phyloP scores from a whole-genome alignment of 495 filamentous ascomycete species.

The Terfezia boudieri region DNA sequence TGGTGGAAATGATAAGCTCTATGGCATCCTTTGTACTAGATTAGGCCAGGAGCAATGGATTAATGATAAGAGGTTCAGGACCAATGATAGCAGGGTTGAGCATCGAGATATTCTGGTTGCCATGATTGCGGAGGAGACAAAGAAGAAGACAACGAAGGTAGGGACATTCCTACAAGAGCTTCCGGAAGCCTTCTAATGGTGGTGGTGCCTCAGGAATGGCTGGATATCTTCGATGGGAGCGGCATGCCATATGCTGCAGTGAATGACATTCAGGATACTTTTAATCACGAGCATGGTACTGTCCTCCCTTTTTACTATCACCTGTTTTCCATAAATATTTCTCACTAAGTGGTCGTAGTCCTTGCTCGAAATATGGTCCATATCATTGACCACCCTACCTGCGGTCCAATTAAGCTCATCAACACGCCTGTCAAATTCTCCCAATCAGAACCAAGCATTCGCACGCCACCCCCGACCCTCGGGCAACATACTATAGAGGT shows the following conservation, averaged over 20 bases:
- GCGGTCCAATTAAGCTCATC: conserved; percentile 69
- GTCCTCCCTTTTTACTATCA: not conserved
- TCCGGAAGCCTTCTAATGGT: not conserved
- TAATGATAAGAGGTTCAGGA: conserved; percentile 46
- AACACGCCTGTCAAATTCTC: conserved; percentile 96
- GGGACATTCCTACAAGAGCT: not conserved
- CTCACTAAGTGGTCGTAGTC: conserved; percentile 21
- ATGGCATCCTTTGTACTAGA: conserved; percentile 60
- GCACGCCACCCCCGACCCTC: conserved; percentile 60
- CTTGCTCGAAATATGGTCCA: conserved; percentile 69
- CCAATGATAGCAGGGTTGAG: conserved; percentile 62
- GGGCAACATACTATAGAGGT: conserved; percentile 89
- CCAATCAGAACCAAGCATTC: conserved; percentile 50
- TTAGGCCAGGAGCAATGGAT: conserved; percentile 64
- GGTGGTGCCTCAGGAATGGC: conserved; percentile 39
- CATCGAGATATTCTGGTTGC: conserved; percentile 54
- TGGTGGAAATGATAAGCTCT: conserved; percentile 82
- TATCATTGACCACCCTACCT: conserved; percentile 59
- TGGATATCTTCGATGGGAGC: conserved; percentile 64
- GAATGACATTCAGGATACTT: conserved; percentile 67
- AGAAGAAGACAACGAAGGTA: conserved; percentile 45
- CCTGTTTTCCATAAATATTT: not conserved
- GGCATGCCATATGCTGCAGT: conserved; percentile 91
- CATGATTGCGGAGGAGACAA: conserved; percentile 51
- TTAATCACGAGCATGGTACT: conserved; percentile 50